phyloP scores from a whole-genome alignment of 2,329 filamentous ascomycete genomes.

The Colletotrichum brevisporum region DNA sequence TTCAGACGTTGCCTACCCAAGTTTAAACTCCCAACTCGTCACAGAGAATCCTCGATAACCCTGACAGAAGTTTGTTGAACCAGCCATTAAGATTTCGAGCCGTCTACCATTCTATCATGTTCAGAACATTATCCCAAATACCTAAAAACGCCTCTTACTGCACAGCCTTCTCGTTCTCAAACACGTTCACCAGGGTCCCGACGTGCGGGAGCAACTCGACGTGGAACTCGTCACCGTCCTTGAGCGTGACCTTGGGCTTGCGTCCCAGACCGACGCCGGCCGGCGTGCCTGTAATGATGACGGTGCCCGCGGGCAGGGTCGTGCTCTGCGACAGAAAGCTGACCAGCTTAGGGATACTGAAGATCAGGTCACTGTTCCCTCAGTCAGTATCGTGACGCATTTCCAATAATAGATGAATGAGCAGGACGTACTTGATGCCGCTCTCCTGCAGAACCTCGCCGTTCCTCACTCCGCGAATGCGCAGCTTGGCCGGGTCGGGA shows the following conservation, averaged over 20 bases:
- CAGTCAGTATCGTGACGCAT: conserved; percentile 50
- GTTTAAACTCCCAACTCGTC: no score
- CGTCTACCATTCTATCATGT: no score
- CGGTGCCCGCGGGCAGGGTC: conserved; percentile 56
- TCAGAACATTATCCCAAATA: no score
- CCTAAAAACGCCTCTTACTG: no score
- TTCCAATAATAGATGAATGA: no score
- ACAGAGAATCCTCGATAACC: no score
- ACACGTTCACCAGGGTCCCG: conserved; percentile 56
- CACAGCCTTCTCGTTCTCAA: conserved; percentile 27
- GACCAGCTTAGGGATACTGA: conserved; percentile 61
- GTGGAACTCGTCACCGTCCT: conserved; percentile 57
- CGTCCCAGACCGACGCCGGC: conserved; percentile 57
- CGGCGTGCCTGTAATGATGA: conserved; percentile 61
- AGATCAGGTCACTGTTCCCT: conserved; percentile 65
- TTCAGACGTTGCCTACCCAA: no score
- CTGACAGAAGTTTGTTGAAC: no score
- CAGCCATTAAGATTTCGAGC: no score
- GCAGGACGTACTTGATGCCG: conserved; percentile 47
- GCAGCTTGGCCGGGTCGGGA: conserved; percentile 56
- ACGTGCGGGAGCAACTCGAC: conserved; percentile 60
- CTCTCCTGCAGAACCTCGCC: conserved; percentile 65
- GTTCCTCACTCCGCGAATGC: conserved; percentile 63
- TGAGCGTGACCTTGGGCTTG: conserved; percentile 54
- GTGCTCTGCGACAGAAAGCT: conserved; percentile 60